Base-by-base conservation (phyloP, 495 filamentous ascomycete genomes). In the Penicillium lagena region DNA sequence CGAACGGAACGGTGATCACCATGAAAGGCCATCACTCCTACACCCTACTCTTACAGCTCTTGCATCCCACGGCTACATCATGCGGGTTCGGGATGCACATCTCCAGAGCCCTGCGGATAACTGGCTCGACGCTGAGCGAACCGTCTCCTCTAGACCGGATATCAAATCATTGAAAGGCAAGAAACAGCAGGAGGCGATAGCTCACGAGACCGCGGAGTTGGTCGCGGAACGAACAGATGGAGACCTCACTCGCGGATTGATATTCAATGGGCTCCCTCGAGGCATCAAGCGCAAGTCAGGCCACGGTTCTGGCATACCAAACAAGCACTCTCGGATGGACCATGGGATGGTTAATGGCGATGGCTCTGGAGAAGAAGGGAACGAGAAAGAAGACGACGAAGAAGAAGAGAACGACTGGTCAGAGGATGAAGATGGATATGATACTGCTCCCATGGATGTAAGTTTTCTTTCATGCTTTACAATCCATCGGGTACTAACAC, bases 171-270 rank as follows among this genome's bases (percentile, higher is more conserved):
- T 78, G 52, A 78, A 75, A 47, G 71, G 73, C 12, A 86, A 83
- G 52, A 79, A 73, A 53, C 68, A 82, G 7, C 73, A 79, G 39
- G 70, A 77, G 33, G 73, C 68, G 12, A 60, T 87, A 11, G 56
- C 66, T 29, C 64, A 75, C 11, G 50, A 47, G 36, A 67, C 55
- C 32, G 45, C 41, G 22, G 37, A 55, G 1, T 37, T 68, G 43
- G 50, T 74, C 29, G 50, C 46, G 29, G 63, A 72, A 42, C 51
- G 56, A 17, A 51, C 59, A 17, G 49, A 66, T 15, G 56, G 55
- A 31, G 63, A 68, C 37, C 59, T 69, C 31, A 66, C 59, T 12
- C 51, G 51, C 28, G 59, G 55, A 10, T 49, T 64, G 29, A 57
- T 67, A 45, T 49, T 56, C 36, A 63, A 72, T 35, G 70, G 67